Conservation (phyloP, 2,329 filamentous ascomycete species). For the Celoporthe dispersa region DNA sequence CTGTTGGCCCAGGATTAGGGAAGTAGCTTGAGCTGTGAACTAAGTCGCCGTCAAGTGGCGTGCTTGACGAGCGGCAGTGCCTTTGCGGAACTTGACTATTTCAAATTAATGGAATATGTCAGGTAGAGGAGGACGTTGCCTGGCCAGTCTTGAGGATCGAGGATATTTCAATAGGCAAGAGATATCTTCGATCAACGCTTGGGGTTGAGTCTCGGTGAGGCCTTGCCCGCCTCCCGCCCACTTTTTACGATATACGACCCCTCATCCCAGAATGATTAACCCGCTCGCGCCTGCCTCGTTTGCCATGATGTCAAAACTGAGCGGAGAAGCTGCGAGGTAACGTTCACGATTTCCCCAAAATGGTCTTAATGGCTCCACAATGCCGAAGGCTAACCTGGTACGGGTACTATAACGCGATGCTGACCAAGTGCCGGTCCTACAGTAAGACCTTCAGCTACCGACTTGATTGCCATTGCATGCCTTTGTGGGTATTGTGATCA, state of each 20-base stretch:
- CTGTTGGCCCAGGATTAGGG: neutral
- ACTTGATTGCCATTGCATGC: neutral
- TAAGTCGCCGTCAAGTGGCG: neutral
- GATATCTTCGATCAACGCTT: neutral
- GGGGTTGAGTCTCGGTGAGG: neutral
- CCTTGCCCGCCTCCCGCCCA: neutral
- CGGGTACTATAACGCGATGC: neutral
- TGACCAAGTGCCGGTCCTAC: neutral
- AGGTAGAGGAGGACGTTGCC: too few species aligned
- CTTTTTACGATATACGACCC: neutral
- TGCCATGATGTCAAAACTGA: constrained; percentile 10
- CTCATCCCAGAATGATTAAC: neutral
- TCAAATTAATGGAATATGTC: neutral
- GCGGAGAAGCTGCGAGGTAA: neutral
- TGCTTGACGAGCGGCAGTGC: neutral
- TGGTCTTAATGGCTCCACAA: neutral
- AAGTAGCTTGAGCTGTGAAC: neutral
- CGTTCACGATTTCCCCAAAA: neutral
- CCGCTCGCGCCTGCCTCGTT: neutral
- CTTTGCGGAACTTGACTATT: neutral
- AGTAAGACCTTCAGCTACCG: neutral
- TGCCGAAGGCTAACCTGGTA: neutral
- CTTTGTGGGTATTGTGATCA: neutral
- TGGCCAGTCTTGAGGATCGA: neutral
- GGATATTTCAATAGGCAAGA: neutral